Conservation (phyloP, 2,329 filamentous ascomycete genomes). For the Fusarium illudens region DNA sequence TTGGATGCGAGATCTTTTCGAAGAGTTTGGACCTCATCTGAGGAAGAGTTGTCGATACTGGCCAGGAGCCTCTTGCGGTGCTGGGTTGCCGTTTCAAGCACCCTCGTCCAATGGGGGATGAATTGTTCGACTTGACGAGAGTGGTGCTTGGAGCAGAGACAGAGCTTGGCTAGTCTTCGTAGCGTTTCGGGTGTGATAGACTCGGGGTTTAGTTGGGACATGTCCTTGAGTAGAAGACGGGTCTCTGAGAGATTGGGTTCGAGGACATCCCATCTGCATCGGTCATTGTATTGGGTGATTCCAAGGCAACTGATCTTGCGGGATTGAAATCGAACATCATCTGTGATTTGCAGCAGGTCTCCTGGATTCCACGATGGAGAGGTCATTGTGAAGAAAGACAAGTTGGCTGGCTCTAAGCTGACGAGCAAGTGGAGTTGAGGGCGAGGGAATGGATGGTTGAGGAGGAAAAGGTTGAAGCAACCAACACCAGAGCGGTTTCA, state of each 20-base stretch:
- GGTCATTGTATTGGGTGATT: background rate
- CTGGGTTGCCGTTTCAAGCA: background rate
- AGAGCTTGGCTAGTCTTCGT: background rate
- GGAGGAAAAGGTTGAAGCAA: no score
- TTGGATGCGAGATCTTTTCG: background rate
- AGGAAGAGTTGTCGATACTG: rapidly evolving
- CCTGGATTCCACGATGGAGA: conserved; percentile 2
- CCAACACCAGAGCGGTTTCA: no score
- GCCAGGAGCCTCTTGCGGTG: background rate
- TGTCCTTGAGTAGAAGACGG: background rate
- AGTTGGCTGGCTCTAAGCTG: no score
- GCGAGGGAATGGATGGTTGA: background rate
- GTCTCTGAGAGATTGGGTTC: background rate
- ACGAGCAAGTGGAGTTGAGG: background rate
- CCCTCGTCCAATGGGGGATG: background rate
- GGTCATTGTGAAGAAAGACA: background rate
- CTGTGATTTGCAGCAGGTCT: conserved; percentile 3
- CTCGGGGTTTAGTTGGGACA: background rate
- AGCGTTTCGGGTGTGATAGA: background rate
- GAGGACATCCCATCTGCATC: background rate
- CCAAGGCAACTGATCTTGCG: conserved; percentile 2
- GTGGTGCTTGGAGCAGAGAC: background rate
- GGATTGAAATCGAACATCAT: background rate
- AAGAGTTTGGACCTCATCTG: background rate
- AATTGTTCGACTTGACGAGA: background rate